Base-by-base conservation (phyloP, 2,329 filamentous ascomycete species). In the Xylaria sp. region DNA sequence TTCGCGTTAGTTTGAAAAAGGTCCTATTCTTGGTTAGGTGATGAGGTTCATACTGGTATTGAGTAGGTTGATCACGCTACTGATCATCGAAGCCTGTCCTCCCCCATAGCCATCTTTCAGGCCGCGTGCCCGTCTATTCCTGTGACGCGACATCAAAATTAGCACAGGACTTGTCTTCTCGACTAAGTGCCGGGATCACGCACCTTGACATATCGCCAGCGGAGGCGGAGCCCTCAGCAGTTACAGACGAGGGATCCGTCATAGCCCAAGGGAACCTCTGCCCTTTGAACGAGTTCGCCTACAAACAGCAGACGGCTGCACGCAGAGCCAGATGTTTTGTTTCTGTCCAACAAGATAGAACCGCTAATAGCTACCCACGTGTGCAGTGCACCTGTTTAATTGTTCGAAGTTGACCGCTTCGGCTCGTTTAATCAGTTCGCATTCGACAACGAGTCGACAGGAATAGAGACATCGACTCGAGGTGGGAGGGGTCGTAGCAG, bases 51-150 rank as follows among this genome's bases (percentile, higher is more conserved):
- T 81, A 94, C 91, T 99, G 17, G 94, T 99, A 74, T 99, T 99
- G 61, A 97, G 81, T 61, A 99, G 80, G 72, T 99, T 99, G 75
- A 97, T 89, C 62, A 94, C 89, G 71, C 92, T 96, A 76, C 92
- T 96, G 49, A 88, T 73, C 85, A 90, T 96, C 64, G 90, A 89
- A 64, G 94, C 94, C 69, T 92, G 84, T 50, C 94, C 92, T 56
- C 73, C 66, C 74, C 67, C 63, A 40, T 88, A 88, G 52, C 80
- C 83, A 72, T 89, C 85, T 75, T 92, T 92, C 66, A 63, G 63
- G 60, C 81, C 83, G 68, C 86, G 76, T 21, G 73, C 78, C 63
- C 80, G 76, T 70, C 86, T 83, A 68, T 74, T 72, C 72, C 82
- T 83, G 56, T n/a, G 43, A 4, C 39, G 11, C 19, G 19, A 39